These are phyloP conservation scores for Microdochium paspali DNA, from an alignment of 2,329 filamentous ascomycete species.

Conservation along the genomic window DNA sequence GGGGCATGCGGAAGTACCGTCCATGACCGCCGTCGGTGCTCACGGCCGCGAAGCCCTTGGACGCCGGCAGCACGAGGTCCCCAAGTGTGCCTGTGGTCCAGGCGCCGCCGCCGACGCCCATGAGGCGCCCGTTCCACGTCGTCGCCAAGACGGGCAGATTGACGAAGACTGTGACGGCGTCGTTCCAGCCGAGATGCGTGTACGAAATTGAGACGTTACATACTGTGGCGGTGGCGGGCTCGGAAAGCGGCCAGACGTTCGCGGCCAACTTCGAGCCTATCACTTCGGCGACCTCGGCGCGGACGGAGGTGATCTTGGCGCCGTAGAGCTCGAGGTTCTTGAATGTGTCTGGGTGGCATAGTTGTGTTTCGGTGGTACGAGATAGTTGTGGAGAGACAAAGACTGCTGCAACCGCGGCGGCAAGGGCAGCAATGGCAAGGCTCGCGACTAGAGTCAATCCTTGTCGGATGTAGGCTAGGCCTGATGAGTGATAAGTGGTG, in stretches of 20 bases:
- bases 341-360: neutral
- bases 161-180: neutral
- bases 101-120: slow-evolving; percentile 30
- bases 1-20: neutral
- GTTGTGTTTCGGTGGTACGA: too few species aligned
- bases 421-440: too few species aligned
- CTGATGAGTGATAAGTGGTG: too few species aligned
- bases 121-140: slow-evolving; percentile 24
- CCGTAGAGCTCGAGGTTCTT: neutral
- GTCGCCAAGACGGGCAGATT: slow-evolving; percentile 2
- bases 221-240: slow-evolving; percentile 7
- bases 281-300: too few species aligned
- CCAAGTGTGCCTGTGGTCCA: slow-evolving; percentile 24
- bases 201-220: slow-evolving; percentile 19
- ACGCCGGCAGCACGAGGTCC: slow-evolving; percentile 17
- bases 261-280: too few species aligned
- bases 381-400: too few species aligned
- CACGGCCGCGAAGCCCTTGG: slow-evolving; percentile 26
- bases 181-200: slow-evolving; percentile 1
- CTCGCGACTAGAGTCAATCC: too few species aligned
- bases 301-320: neutral
- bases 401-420: too few species aligned
- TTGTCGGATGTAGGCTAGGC: too few species aligned
- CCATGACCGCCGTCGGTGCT: slow-evolving; percentile 25
- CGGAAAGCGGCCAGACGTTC: neutral